phyloP scores from a whole-genome alignment of 495 filamentous ascomycete species.

The Durotheca rogersii region DNA sequence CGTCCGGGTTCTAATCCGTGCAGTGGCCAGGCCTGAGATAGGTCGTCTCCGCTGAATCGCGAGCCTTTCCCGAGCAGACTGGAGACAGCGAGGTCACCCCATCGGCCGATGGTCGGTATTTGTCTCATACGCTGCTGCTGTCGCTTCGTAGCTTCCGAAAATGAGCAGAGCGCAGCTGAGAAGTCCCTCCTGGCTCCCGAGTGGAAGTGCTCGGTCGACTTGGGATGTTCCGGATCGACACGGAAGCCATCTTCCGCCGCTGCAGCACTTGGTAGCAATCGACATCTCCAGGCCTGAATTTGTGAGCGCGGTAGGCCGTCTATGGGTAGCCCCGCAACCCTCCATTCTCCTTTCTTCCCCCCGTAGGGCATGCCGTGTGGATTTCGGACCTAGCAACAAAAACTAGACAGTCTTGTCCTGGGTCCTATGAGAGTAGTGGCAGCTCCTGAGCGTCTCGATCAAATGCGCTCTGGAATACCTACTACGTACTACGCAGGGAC shows the following conservation, averaged over 20 bases:
- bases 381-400: too few species aligned
- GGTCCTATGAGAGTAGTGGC: not conserved
- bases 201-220: conserved; percentile 14
- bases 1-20: not conserved
- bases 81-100: not conserved
- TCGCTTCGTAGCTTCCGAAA: conserved; percentile 9
- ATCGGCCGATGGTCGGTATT: not conserved
- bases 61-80: not conserved
- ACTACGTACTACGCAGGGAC: not conserved
- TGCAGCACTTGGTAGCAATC: not conserved
- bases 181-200: not conserved
- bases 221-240: conserved; percentile 7
- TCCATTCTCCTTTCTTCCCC: too few species aligned
- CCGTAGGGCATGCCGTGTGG: too few species aligned
- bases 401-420: too few species aligned
- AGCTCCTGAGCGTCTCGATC: not conserved
- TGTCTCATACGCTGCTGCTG: not conserved
- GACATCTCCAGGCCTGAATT: conserved; percentile 14
- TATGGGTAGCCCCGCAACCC: too few species aligned
- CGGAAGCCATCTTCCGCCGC: not conserved
- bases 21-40: not conserved
- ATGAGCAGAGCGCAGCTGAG: conserved; percentile 3
- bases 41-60: not conserved
- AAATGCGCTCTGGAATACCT: not conserved
- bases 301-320: not conserved